Base-by-base conservation (phyloP, 208 protist species). In the Perkinsela sp. region DNA sequence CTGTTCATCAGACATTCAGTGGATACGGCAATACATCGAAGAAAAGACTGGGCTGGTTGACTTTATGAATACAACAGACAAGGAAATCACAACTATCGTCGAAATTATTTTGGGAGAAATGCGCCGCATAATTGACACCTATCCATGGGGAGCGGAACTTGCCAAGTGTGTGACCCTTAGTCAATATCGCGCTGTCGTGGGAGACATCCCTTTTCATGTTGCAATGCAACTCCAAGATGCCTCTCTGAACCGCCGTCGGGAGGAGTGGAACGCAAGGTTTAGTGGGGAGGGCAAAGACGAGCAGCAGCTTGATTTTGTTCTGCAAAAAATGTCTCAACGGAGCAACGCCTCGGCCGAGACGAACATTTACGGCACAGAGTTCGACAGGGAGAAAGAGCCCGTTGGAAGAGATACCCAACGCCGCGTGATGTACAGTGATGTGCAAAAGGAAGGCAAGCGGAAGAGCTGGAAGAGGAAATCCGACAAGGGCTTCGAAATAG, bases 1-100 rank as follows among this genome's bases (percentile, higher is more conserved):
- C 75, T 87, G 81, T 30, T 83, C 83, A 1, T 76, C 87, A 75
- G 75, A 78, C 70, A 75, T 71, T 2, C 74, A 85, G 57, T 78
- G 84, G 0, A 80, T 88, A 31, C 81, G 86, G 1, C 74, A 72
- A 66, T 92, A 88, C 70, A 88, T 78, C 66, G 83, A 92, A 68
- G 84, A 92, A 71, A 92, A 90, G 77, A 90, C 84, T 72, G 86
- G 86, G 66, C 88, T 90, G 70, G 70, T 73, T 31, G 86, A 92
- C 72, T 92, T 90, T 68, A 88, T 89, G 81, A 77, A 81, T 70
- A 89, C 84, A 0, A 78, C 80, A 0, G 86, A 92, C 69, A 89
- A 88, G 70, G 73, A 67, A 16, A 85, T 92, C 70, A 92, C 86
- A 1, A 82, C 82, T 28, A 81, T 83, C 15, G 80, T 86, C 68